Conservation (phyloP, 2,329 filamentous ascomycete species). For the Apiospora aurea region DNA sequence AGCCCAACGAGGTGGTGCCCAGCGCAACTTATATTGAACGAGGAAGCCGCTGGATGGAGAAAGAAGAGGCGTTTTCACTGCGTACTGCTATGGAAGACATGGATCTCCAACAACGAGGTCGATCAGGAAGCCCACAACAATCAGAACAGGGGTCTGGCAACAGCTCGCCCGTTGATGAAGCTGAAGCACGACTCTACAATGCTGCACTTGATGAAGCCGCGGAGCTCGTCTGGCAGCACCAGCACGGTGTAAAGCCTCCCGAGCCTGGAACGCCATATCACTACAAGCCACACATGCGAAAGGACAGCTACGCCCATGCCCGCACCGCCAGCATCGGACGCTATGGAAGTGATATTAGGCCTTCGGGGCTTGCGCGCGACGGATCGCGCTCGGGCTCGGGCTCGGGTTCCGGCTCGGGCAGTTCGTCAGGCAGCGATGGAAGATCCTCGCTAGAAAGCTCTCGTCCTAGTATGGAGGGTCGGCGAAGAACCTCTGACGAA, state of each 20-base stretch:
- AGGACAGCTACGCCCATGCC: conserved; percentile 74
- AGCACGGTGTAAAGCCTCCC: conserved; percentile 62
- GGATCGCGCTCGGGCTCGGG: conserved; percentile 54
- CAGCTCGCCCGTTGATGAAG: conserved; percentile 46
- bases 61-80: conserved; percentile 75
- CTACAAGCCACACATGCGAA: conserved; percentile 73
- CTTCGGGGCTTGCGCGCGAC: conserved; percentile 55
- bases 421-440: conserved; percentile 58
- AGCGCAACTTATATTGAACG: conserved; percentile 76
- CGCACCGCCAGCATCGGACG: conserved; percentile 65
- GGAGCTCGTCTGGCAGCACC: conserved; percentile 80
- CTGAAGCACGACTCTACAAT: conserved; percentile 69
- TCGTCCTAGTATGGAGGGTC: conserved; percentile 44
- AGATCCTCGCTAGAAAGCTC: conserved; percentile 43
- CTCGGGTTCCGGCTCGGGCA: conserved; percentile 57
- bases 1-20: conserved; percentile 67
- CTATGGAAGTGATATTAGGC: conserved; percentile 54
- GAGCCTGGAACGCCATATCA: conserved; percentile 69
- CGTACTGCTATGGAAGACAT: conserved; percentile 77
- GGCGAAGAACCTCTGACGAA: conserved; percentile 35
- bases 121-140: not conserved
- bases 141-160: conserved; percentile 23
- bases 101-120: conserved; percentile 56
- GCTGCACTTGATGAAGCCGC: conserved; percentile 80
- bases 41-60: conserved; percentile 80